phyloP scores from a whole-genome alignment of 768 basidiomycete genomes.

The Floccularia luteovirens region DNA sequence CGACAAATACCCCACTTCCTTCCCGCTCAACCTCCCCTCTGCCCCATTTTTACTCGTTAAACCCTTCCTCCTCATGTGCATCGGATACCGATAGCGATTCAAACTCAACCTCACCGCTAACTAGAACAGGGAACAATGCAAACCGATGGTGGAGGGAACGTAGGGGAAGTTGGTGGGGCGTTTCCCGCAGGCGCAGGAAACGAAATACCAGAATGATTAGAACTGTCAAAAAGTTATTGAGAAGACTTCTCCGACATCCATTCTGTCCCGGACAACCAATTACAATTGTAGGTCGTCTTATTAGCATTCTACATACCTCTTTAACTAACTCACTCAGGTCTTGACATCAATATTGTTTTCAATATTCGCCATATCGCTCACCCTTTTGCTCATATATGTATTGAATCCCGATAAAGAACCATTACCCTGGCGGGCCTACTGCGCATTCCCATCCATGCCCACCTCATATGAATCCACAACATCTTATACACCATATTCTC shows the following conservation, averaged over 20 bases:
- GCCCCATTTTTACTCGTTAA: conserved; percentile 42
- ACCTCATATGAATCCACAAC: conserved; percentile 35
- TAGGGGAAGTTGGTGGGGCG: conserved; percentile 52
- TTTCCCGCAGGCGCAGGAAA: conserved; percentile 43
- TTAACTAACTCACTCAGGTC: conserved; percentile 19
- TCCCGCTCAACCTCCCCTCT: conserved; percentile 58
- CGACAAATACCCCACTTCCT: conserved; percentile 45
- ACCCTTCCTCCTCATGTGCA: conserved; percentile 42
- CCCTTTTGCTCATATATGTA: conserved; percentile 83
- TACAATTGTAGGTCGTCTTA: conserved; percentile 55
- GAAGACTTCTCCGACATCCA: conserved; percentile 58
- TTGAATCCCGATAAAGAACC: conserved; percentile 95
- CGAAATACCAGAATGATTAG: conserved; percentile 40
- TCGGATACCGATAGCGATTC: conserved; percentile 63
- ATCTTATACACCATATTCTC: conserved; percentile 30
- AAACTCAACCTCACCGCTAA: conserved; percentile 37
- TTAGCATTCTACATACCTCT: background rate
- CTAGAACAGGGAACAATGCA: conserved; percentile 18
- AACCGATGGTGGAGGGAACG: conserved; percentile 35
- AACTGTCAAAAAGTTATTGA: conserved; percentile 43
- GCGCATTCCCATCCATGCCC: conserved; percentile 53
- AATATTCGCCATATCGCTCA: conserved; percentile 75
- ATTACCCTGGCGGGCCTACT: conserved; percentile 91
- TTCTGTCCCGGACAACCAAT: conserved; percentile 75
- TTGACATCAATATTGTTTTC: conserved; percentile 55